Percentiles rank a stretch among this genome's conserved stretches.
phyloP scores from a whole-genome alignment of 2,329 filamentous ascomycete genomes.

The Cytospora mali region DNA sequence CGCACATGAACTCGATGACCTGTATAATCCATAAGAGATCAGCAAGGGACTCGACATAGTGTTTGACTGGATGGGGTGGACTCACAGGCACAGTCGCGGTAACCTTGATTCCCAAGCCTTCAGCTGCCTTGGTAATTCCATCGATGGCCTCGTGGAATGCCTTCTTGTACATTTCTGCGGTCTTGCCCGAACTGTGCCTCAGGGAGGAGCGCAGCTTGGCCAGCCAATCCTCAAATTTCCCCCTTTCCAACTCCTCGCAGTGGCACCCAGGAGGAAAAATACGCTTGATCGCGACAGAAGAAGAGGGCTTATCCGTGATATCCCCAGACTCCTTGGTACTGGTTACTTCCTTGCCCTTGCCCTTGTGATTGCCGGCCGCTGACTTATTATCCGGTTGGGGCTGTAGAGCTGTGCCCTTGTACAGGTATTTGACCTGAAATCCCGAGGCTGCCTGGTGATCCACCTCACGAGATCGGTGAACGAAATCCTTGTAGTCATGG shows the following conservation, averaged over 20 bases:
- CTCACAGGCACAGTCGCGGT: not conserved
- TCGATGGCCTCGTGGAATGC: not conserved
- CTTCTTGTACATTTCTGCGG: not conserved
- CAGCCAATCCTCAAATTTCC: not conserved
- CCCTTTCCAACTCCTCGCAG: not conserved
- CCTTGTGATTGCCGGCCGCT: no score
- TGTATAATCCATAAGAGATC: not conserved
- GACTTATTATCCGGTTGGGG: not conserved
- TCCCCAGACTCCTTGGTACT: no score
- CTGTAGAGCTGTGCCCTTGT: not conserved
- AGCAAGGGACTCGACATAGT: not conserved
- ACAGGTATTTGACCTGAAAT: not conserved
- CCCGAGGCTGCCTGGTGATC: not conserved
- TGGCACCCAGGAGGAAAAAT: not conserved
- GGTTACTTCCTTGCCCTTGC: no score
- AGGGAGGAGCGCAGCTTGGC: not conserved
- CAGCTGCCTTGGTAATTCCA: not conserved
- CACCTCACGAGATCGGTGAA: not conserved
- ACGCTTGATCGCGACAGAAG: no score
- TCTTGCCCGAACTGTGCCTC: not conserved
- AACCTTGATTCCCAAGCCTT: not conserved
- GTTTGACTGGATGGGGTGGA: not conserved
- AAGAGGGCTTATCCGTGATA: no score
- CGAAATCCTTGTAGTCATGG: not conserved
- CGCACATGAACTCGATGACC: not conserved